phyloP scores from a whole-genome alignment of 805 yeast species.

The Suhomyces sp. region DNA sequence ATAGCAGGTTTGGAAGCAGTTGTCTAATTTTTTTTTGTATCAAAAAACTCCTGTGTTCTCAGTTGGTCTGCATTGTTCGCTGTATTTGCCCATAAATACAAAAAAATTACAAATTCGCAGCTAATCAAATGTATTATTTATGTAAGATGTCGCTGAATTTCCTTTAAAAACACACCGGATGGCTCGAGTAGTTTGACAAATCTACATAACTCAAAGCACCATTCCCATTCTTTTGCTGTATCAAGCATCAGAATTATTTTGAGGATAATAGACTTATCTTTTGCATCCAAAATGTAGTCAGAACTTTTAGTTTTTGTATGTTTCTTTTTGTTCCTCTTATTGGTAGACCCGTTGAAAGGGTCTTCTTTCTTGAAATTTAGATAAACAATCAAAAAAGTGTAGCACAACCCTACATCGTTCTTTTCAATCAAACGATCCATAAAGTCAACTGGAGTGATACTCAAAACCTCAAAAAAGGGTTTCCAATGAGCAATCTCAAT shows the following conservation, averaged over 20 bases:
- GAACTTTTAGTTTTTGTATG: slow-evolving; percentile 6
- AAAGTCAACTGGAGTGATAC: slow-evolving; percentile 44
- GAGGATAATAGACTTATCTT: slow-evolving; percentile 42
- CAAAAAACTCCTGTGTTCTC: no score
- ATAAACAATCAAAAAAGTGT: slow-evolving; percentile 52
- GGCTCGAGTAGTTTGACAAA: slow-evolving; percentile 52
- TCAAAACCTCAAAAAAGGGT: slow-evolving; percentile 41
- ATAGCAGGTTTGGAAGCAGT: no score
- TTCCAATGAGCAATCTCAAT: slow-evolving; percentile 57
- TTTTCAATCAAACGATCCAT: slow-evolving; percentile 41
- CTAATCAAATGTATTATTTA: not conserved
- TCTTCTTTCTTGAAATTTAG: slow-evolving; percentile 46
- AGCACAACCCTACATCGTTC: slow-evolving; percentile 45
- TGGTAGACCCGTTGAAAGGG: slow-evolving; percentile 12
- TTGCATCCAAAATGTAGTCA: slow-evolving; percentile 15
- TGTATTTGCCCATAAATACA: not conserved
- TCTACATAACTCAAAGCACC: slow-evolving; percentile 53
- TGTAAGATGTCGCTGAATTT: slow-evolving; percentile 4
- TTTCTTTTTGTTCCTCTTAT: not conserved
- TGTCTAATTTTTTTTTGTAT: no score
- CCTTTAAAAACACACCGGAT: slow-evolving; percentile 28
- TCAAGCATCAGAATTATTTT: slow-evolving; percentile 44
- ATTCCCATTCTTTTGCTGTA: slow-evolving; percentile 44
- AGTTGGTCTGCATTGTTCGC: not conserved
- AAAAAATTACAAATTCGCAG: not conserved